Evolutionary conservation across 108 stramenopile genomes (phyloP).

Genomic region (Asterionellopsis glacialis): DNA sequence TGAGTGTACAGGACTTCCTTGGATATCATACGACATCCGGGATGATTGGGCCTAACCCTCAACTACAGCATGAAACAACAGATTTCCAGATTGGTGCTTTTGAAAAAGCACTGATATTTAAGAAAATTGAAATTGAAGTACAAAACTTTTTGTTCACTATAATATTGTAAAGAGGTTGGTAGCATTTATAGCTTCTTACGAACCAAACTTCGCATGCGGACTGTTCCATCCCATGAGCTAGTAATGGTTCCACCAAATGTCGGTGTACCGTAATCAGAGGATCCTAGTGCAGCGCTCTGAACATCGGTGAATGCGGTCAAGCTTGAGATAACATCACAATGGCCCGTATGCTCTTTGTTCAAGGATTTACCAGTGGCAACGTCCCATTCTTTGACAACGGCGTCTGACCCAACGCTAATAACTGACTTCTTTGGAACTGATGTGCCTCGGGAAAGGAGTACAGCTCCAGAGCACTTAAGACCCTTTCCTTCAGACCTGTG

Average conservation of each 20-base stretch:
- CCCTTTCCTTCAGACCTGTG: constrained; percentile 22
- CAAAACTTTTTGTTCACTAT: no score
- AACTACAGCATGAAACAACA: no score
- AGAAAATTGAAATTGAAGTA: no score
- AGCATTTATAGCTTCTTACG: background rate
- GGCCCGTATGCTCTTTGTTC: constrained; percentile 41
- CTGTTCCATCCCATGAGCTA: constrained; percentile 85
- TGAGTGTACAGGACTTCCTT: no score
- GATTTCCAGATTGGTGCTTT: no score
- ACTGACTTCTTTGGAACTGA: constrained; percentile 36
- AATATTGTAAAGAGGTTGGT: no score
- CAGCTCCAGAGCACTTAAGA: constrained; percentile 27
- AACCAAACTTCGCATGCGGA: constrained; percentile 52
- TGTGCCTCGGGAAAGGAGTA: constrained; percentile 18
- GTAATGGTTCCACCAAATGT: constrained; percentile 50
- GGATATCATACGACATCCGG: no score
- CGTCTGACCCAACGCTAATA: constrained; percentile 64
- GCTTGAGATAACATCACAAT: constrained; percentile 57
- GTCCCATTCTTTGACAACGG: constrained; percentile 78
- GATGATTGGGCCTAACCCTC: no score
- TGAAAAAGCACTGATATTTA: no score
- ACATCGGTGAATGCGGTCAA: constrained; percentile 34
- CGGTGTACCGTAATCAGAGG: constrained; percentile 7
- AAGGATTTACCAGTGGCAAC: constrained; percentile 46
- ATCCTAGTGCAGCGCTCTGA: constrained; percentile 19